Conservation (phyloP, 2,329 filamentous ascomycete genomes). For the Pyrenophora teres region DNA sequence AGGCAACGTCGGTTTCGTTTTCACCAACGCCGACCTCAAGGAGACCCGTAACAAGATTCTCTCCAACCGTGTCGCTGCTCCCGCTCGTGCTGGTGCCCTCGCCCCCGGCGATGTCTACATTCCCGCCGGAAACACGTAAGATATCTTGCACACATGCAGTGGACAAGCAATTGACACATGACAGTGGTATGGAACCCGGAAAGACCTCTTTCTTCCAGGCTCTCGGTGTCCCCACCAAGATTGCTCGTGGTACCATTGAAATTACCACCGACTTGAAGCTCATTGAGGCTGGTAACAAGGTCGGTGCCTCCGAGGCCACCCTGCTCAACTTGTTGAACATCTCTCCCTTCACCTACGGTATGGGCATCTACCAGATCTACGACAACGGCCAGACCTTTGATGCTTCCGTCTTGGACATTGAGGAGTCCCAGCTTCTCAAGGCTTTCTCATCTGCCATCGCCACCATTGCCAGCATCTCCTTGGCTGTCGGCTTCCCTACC, state of each 20-base stretch:
- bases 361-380: conserved; percentile 96
- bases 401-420: conserved; percentile 84
- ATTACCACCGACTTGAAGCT: conserved; percentile 98
- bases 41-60: conserved; percentile 90
- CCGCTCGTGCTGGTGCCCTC: conserved; percentile 95
- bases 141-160: not conserved
- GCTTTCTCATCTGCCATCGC: conserved; percentile 78
- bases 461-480: conserved; percentile 87
- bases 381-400: conserved; percentile 94
- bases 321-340: conserved; percentile 99
- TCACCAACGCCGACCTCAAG: conserved; percentile 98
- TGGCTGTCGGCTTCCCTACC: conserved; percentile 94
- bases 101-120: conserved; percentile 93
- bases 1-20: conserved; percentile 96
- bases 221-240: conserved; percentile 99
- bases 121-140: conserved; percentile 88
- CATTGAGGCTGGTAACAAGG: conserved; percentile 88
- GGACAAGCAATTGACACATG: conserved; percentile 20
- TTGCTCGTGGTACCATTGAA: conserved; percentile 99
- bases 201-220: conserved; percentile 99
- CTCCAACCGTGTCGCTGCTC: conserved; percentile 94
- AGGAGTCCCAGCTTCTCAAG: conserved; percentile 90
- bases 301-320: conserved; percentile 98
- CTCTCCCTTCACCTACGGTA: conserved; percentile 80
- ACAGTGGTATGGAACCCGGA: conserved; percentile 93